Conservation (phyloP, 805 yeast genomes). For the Yamadazyma sp. region DNA sequence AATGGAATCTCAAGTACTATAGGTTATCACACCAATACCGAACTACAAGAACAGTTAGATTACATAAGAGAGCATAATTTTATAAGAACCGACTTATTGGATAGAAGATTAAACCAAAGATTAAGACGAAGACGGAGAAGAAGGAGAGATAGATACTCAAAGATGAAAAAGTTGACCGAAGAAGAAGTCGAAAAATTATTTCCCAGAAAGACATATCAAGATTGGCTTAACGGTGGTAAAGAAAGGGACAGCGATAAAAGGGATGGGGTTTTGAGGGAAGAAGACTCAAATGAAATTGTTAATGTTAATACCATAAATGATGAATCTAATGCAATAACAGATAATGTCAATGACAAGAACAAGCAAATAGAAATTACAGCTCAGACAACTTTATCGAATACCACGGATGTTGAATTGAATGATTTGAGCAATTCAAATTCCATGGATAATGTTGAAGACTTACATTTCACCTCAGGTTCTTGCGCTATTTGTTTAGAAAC, state of each 20-base stretch:
- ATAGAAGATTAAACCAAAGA: slow-evolving; percentile 24
- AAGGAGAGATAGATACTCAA: slow-evolving; percentile 36
- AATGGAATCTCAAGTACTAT: slow-evolving; percentile 3
- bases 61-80: slow-evolving; percentile 32
- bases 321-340: neutral
- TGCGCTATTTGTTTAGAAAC: slow-evolving; percentile 79
- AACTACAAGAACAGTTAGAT: slow-evolving; percentile 34
- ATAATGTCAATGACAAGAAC: neutral
- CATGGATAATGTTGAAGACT: neutral
- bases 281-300: slow-evolving; percentile 5
- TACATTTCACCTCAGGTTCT: slow-evolving; percentile 60
- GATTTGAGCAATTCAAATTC: neutral
- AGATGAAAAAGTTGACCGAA: slow-evolving; percentile 50
- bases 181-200: slow-evolving; percentile 60
- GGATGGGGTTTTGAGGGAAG: slow-evolving; percentile 44
- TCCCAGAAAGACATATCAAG: slow-evolving; percentile 53
- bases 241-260: slow-evolving; percentile 46
- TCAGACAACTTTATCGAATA: neutral
- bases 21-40: slow-evolving; percentile 16
- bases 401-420: slow-evolving; percentile 2
- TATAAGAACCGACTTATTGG: slow-evolving; percentile 29
- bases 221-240: slow-evolving; percentile 62
- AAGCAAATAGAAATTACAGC: neutral
- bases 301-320: neutral
- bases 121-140: slow-evolving; percentile 40